Base-by-base conservation (phyloP, 768 basidiomycete species). In the Boletus fagicola region DNA sequence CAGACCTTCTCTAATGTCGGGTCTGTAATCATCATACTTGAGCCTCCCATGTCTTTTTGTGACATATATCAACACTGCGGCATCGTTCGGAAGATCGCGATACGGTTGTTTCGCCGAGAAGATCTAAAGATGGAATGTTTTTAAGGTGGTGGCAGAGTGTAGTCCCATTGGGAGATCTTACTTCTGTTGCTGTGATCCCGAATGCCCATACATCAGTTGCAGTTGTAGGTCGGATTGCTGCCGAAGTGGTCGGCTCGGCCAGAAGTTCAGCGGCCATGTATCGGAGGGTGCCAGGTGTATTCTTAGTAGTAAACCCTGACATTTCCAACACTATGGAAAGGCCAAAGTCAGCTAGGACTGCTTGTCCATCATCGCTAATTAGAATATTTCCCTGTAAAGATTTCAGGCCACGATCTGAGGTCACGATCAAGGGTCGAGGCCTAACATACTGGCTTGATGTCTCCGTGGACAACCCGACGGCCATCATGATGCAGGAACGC, bases 191-290 rank as follows among this genome's bases (percentile, higher is more conserved):
- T 5, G 73, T 70, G 62, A 76, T 74, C 1, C 62, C 74, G 43
- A 72, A 72, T 4, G 76, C 73, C 76, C 75, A 77, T 13, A 69
- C 55, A 57, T 77, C 76, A 2, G 72, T 64, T 28, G 57, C 58
- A 46, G 18, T 30, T 13, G 75, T 74, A 15, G 63, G 65, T 28
- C 61, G 60, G 39, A 58, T 54, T 24, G 58, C 54, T 26, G 53
- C 57, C 26, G 52, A 59, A 31, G 62, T 63, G 55, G 22, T 61
- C 33, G 49, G 36, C 33, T 56, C 51, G 61, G 38, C 57, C 39
- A 71, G 50, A 44, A 78, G 63, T 51, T 78, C 77, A 4, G 64
- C 63, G 7, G 76, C 74, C 73, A 77, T 78, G 63, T 77, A 78
- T 33, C 76, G 67, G 38, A 69, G 65, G 7, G 76, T 77, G 16